Percentiles rank a stretch among this genome's conserved stretches.
Conservation (phyloP, 176 grass and related monocot genomes). For the Aegilops sharonensis region DNA sequence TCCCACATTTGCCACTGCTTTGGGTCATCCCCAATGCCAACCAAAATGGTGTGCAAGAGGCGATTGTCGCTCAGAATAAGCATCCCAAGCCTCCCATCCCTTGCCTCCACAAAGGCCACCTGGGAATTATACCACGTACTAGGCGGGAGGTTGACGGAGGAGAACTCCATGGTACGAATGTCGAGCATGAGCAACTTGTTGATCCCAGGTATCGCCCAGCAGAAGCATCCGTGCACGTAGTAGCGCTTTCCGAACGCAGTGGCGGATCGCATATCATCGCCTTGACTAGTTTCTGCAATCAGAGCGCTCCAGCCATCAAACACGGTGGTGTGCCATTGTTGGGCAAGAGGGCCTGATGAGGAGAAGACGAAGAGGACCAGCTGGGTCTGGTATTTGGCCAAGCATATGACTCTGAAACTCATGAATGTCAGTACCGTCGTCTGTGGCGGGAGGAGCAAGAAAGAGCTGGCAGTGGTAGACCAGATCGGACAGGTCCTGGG, state of each 20-base stretch:
- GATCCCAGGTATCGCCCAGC: background rate
- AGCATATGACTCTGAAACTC: background rate
- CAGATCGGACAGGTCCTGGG: background rate
- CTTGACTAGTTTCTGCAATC: too few relatives aligned
- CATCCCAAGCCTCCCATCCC: background rate
- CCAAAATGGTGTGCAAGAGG: background rate
- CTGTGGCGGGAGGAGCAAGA: background rate
- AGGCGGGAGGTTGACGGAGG: background rate
- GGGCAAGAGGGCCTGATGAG: background rate
- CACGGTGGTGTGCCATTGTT: background rate
- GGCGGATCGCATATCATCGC: too few relatives aligned
- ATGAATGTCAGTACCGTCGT: background rate
- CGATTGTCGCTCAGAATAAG: background rate
- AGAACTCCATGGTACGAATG: background rate
- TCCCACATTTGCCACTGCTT: background rate
- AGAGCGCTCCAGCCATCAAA: background rate
- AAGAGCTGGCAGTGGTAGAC: background rate
- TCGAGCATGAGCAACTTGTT: slow-evolving; percentile 1
- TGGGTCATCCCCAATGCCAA: background rate
- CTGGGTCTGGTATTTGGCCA: background rate
- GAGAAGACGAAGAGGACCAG: background rate
- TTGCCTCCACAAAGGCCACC: background rate
- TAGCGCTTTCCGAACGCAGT: background rate
- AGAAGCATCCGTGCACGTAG: background rate
- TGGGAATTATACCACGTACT: too few relatives aligned